These are phyloP conservation scores for Lanmaoa pseudosensibilis DNA, from an alignment of 768 basidiomycete genomes.

Conservation along the genomic window DNA sequence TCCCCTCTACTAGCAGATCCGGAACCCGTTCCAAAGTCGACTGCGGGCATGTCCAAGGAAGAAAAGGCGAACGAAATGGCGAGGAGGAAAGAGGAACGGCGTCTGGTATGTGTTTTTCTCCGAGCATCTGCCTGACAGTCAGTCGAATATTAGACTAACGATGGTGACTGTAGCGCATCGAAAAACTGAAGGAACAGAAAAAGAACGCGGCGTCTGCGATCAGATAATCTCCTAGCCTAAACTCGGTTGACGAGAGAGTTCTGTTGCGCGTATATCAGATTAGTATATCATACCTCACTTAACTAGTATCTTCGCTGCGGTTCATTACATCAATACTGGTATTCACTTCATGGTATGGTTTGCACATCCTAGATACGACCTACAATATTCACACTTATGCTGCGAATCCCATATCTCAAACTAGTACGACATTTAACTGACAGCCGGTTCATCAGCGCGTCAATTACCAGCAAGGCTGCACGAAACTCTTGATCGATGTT, in stretches of 20 bases:
- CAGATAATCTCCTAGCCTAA: not conserved
- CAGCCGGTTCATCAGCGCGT: too few species aligned
- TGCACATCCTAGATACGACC: too few species aligned
- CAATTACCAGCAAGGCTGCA: too few species aligned
- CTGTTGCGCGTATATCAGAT: not conserved
- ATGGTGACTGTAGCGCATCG: conserved; percentile 55
- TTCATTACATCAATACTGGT: too few species aligned
- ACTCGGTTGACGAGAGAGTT: not conserved
- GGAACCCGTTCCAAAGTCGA: conserved; percentile 26
- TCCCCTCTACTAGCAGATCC: conserved; percentile 10
- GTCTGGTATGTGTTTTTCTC: conserved; percentile 55
- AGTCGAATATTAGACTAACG: not conserved
- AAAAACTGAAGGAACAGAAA: conserved; percentile 80
- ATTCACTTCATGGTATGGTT: too few species aligned
- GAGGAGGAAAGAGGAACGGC: conserved; percentile 86
- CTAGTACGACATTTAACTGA: too few species aligned
- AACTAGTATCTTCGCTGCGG: not conserved
- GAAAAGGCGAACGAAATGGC: conserved; percentile 95
- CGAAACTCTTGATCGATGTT: too few species aligned
- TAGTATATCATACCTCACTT: not conserved
- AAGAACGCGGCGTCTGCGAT: conserved; percentile 39
- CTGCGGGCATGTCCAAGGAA: conserved; percentile 71
- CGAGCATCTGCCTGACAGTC: not conserved
- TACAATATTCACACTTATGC: too few species aligned
- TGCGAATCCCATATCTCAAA: too few species aligned